Percentiles rank a stretch among this genome's conserved stretches.
These are phyloP conservation scores for Canariomyces notabilis DNA, from an alignment of 2,329 filamentous ascomycete genomes.

Conservation along the genomic window DNA sequence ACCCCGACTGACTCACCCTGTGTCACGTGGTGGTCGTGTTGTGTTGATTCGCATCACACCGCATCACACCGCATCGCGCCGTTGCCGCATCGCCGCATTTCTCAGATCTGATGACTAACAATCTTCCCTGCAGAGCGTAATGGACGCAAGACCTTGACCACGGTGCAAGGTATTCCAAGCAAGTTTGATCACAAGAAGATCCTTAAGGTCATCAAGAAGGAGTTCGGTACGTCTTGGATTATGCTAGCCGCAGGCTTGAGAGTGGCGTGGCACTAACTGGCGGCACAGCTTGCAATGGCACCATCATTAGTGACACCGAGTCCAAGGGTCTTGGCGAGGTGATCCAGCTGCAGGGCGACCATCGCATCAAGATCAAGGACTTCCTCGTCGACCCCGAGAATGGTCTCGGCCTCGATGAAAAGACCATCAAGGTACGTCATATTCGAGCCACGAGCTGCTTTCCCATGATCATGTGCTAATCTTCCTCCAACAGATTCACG, in stretches of 20 bases:
- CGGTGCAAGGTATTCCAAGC: slow-evolving; percentile 96
- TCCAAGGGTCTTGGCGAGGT: slow-evolving; percentile 91
- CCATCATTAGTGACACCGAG: slow-evolving; percentile 75
- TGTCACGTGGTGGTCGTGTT: slow-evolving; percentile 8
- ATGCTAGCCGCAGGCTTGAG: too few relatives aligned
- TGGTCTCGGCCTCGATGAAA: slow-evolving; percentile 86
- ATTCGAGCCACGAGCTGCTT: not conserved
- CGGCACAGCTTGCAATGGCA: slow-evolving; percentile 91
- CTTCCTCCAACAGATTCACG: slow-evolving; percentile 44
- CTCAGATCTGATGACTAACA: slow-evolving; percentile 6
- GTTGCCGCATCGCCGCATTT: too few relatives aligned
- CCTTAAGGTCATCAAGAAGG: slow-evolving; percentile 99
- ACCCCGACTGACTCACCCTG: too few relatives aligned
- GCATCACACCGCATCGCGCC: too few relatives aligned
- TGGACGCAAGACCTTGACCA: slow-evolving; percentile 99
- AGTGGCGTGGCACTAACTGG: slow-evolving; percentile 6
- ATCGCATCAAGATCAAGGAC: slow-evolving; percentile 97
- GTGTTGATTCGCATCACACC: not conserved
- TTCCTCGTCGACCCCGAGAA: slow-evolving; percentile 96
- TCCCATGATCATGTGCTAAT: not conserved
- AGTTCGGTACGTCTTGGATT: slow-evolving; percentile 81
- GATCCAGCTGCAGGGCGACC: slow-evolving; percentile 98
- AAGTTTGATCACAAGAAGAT: slow-evolving; percentile 99
- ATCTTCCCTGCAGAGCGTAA: slow-evolving; percentile 71
- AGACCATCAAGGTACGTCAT: slow-evolving; percentile 86